Evolutionary conservation across 441 rosid genomes (phyloP).

Genomic region (Jatropha multifida): DNA sequence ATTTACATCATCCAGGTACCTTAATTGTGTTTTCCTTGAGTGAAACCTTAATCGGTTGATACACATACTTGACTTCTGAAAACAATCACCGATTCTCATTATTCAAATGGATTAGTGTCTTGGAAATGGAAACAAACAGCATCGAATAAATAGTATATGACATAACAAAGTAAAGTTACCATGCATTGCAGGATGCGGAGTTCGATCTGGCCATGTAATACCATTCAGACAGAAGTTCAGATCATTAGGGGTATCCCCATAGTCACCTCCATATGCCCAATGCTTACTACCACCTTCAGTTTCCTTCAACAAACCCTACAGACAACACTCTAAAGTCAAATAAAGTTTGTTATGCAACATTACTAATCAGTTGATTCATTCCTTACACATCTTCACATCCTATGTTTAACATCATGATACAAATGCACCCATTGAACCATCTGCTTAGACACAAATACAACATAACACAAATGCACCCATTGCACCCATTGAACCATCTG

Average conservation of each 20-base stretch:
- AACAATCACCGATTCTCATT: constrained; percentile 27
- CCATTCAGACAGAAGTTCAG: constrained; percentile 93
- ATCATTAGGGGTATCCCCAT: constrained; percentile 94
- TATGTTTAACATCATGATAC: neutral
- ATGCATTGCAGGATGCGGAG: constrained; percentile 88
- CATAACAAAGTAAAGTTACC: constrained; percentile 46
- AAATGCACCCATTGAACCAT: neutral
- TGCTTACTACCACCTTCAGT: constrained; percentile 60
- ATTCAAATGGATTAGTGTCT: constrained; percentile 11
- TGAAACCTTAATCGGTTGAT: constrained; percentile 83
- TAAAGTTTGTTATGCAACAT: constrained; percentile 4
- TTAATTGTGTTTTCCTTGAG: constrained; percentile 45
- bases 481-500: neutral
- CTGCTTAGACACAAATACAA: neutral
- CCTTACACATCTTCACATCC: neutral
- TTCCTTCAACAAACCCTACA: constrained; percentile 79
- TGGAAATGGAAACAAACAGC: constrained; percentile 12
- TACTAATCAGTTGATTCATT: neutral
- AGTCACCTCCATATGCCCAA: constrained; percentile 99
- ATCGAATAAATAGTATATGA: neutral
- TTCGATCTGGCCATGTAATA: constrained; percentile 91
- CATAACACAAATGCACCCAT: too few species aligned
- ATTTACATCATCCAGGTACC: constrained; percentile 45
- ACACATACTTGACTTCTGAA: constrained; percentile 88
- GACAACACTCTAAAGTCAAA: constrained; percentile 21